These are phyloP conservation scores for Wolfiporia cocos DNA, from an alignment of 1,284 basidiomycete genomes.

Conservation along the genomic window DNA sequence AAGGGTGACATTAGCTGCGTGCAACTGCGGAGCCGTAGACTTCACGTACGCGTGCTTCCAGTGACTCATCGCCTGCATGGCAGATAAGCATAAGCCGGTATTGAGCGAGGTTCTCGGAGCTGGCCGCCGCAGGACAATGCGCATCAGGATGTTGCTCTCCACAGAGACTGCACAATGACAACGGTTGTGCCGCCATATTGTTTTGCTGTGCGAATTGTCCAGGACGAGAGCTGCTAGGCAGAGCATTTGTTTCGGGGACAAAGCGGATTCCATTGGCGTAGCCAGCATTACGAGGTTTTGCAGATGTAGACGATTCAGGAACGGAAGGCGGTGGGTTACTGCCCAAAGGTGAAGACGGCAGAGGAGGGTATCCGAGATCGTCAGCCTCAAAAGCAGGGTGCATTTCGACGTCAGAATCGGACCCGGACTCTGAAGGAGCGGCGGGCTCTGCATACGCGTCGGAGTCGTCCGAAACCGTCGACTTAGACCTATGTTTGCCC, in stretches of 20 bases:
- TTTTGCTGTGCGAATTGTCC: not conserved
- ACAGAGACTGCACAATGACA: conserved; percentile 54
- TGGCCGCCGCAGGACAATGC: conserved; percentile 58
- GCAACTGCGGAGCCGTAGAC: not conserved
- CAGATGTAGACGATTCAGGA: too few relatives aligned
- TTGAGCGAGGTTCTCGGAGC: conserved; percentile 57
- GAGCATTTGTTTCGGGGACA: too few relatives aligned
- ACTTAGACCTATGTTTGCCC: conserved; percentile 21
- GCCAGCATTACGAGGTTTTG: too few relatives aligned
- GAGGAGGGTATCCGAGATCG: too few relatives aligned
- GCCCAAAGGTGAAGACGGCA: too few relatives aligned
- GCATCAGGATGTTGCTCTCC: conserved; percentile 40
- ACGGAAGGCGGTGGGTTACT: too few relatives aligned
- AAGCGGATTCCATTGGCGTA: too few relatives aligned
- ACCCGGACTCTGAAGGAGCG: conserved; percentile 28
- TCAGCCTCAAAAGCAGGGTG: too few relatives aligned
- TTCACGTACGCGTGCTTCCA: conserved; percentile 50
- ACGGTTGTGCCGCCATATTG: conserved; percentile 5
- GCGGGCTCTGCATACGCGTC: conserved; percentile 27
- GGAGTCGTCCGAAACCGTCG: conserved; percentile 29
- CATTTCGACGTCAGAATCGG: conserved; percentile 25
- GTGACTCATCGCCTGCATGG: conserved; percentile 55
- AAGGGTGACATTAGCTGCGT: conserved; percentile 6
- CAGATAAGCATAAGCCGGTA: conserved; percentile 61
- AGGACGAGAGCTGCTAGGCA: not conserved